A percentile compares a stretch with the other conserved stretches of the same genome.
Conservation (phyloP, 768 basidiomycete genomes). For the Asterophora lycoperdoides region DNA sequence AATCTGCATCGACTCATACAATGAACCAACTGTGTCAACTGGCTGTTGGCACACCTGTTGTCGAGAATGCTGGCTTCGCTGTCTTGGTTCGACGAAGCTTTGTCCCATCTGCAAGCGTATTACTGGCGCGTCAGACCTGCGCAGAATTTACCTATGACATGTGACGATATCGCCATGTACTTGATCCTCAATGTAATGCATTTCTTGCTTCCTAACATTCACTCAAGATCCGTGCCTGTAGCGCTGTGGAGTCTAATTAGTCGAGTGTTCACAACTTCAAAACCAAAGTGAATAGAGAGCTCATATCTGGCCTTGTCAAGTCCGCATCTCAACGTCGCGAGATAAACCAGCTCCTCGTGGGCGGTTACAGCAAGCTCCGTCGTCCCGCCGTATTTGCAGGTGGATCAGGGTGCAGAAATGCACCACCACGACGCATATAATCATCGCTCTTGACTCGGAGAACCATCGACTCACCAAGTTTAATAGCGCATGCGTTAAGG, state of each 20-base stretch:
- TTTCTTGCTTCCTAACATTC: background rate
- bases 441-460: conserved; percentile 34
- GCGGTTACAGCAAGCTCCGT: conserved; percentile 44
- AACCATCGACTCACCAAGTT: conserved; percentile 16
- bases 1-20: conserved; percentile 76
- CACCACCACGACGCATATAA: conserved; percentile 70
- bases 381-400: conserved; percentile 11
- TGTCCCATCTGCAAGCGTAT: conserved; percentile 89
- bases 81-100: conserved; percentile 74
- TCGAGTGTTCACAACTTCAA: conserved; percentile 3
- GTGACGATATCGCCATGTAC: background rate
- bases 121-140: conserved; percentile 68
- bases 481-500: background rate
- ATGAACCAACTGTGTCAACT: conserved; percentile 74
- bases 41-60: conserved; percentile 90
- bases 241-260: conserved; percentile 10
- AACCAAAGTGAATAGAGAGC: conserved; percentile 19
- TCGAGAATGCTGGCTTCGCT: conserved; percentile 79
- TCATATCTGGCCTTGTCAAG: conserved; percentile 89
- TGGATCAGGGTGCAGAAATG: conserved; percentile 32
- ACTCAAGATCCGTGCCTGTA: background rate
- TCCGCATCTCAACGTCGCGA: conserved; percentile 47
- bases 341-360: conserved; percentile 44
- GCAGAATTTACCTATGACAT: conserved; percentile 65
- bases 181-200: conserved; percentile 3